Conservation (phyloP, 2,329 filamentous ascomycete species). For the Alternaria sp. region DNA sequence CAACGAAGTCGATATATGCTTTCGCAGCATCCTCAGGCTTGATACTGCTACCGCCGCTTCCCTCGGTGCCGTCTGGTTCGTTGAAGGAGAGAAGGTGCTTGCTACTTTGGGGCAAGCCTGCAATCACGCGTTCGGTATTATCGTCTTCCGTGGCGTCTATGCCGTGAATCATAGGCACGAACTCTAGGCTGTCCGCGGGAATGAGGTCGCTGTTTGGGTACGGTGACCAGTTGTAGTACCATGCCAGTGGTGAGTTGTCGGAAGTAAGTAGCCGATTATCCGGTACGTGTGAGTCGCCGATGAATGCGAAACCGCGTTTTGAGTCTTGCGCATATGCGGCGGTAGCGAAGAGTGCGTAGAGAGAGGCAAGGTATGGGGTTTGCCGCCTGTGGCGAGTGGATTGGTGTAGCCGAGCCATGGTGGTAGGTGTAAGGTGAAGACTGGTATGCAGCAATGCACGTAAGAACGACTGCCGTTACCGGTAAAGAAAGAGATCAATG, state of each 20-base stretch:
- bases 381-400: conserved; percentile 3
- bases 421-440: background rate
- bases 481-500: background rate
- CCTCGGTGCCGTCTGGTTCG: conserved; percentile 71
- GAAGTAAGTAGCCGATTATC: conserved; percentile 70
- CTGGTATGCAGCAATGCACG: background rate
- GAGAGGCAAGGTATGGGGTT: background rate
- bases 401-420: conserved; percentile 1
- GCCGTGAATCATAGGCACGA: conserved; percentile 83
- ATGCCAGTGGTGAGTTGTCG: conserved; percentile 68
- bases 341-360: conserved; percentile 15
- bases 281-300: conserved; percentile 62
- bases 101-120: conserved; percentile 60
- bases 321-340: conserved; percentile 44
- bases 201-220: conserved; percentile 62
- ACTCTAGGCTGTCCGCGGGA: conserved; percentile 64
- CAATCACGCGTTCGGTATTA: conserved; percentile 66
- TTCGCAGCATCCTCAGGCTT: conserved; percentile 67
- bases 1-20: conserved; percentile 74
- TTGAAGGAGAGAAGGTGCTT: conserved; percentile 79
- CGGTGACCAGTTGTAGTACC: conserved; percentile 83
- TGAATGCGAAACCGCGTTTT: conserved; percentile 78
- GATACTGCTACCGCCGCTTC: conserved; percentile 69
- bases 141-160: conserved; percentile 51
- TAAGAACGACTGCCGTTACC: background rate